Base-by-base conservation (phyloP, 2,329 filamentous ascomycete genomes). In the Neonectria ditissima region DNA sequence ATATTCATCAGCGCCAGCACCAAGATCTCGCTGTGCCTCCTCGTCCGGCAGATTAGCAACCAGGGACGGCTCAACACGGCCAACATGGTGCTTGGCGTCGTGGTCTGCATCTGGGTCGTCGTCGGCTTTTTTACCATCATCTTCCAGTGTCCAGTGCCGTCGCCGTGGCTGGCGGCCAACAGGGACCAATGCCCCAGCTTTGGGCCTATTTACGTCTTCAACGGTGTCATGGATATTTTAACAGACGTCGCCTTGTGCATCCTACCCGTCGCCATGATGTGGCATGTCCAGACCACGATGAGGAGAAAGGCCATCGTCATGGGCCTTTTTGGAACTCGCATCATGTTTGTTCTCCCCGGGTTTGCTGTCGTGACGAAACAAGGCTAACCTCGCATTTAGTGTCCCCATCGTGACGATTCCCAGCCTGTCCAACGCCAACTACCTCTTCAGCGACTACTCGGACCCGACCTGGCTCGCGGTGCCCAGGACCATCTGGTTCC, bases 241-340 rank as follows among this genome's bases (percentile, higher is more conserved):
- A 72, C 70, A 0, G 70, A 72, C 2, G 3, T 72, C 0, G 55
- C 63, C 1, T 20, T 72, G 2, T 72, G 70, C 1, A 1, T 65
- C 1, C 30, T 72, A 1, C 70, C 70, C 0, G 65, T 72, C 0
- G 67, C 65, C 5, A 72, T 72, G 70, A 72, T 72, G 70, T 72
- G 70, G 70, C 52, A 67, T 0, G 70, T 72, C 2, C 68, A 72
- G 14, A 72, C 70, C 9, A 65, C 66, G 1, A n/a, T 50, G 1
- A 54, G 59, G 16, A 63, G 70, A 39, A 72, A 72, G 26, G 0
- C 45, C 1, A 65, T 72, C 18, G 67, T 72, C 37, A 65, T 69
- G 55, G 53, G 55, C 7, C 39, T 72, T 0, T 72, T 72, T 30
- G 61, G 69, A n/a, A 67, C 63, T 16, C 67, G 70, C 22, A 50